Evolutionary conservation across 1,284 basidiomycete species (phyloP), one percentile per base, ranked within the genome.

Genomic region (Pseudozyma hubeiensis): DNA sequence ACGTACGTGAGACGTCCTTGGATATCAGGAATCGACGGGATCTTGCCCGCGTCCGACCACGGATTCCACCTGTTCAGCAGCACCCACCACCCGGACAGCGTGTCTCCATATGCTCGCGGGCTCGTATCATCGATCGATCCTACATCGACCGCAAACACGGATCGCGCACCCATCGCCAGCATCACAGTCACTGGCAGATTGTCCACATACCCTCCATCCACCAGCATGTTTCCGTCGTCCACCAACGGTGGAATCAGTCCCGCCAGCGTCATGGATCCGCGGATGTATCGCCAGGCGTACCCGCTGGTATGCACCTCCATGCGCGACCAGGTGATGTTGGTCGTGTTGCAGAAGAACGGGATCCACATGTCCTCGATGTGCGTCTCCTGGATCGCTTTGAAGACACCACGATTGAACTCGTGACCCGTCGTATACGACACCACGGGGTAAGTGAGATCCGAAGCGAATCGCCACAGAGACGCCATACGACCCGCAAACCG

Each of bases 291-390:
- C 83, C 84, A 85, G 0, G 83, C 85, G 60, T 97, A 97, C 10
- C 95, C 95, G 6, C 92, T 93, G 67, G 96, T 92, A 81, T 99
- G 97, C 43, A 98, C 91, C 83, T 98, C 94, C 94, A 99, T 98
- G 6, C 91, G 89, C 10, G 94, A 97, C 63, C 93, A 94, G 53
- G 92, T 95, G 83, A 99, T 97, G 82, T 98, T 98, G n/a, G 97
- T 97, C 7, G 95, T 94, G 81, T 98, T 98, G 86, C 94, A 97
- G 86, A 95, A 99, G 87, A 91, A 99, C 2, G 97, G 96, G 5
- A 99, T 88, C 97, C 96, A 99, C 91, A 97, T 96, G 85, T 97
- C 94, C 86, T 98, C 95, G 57, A 99, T 97, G 84, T 81, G 75
- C 54, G 53, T 59, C 48, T 68, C 77, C 37, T 73, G 64, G 31